Evolutionary conservation across 179 eudicot genomes (phyloP).

Genomic region (Amaranthus tricolor): DNA sequence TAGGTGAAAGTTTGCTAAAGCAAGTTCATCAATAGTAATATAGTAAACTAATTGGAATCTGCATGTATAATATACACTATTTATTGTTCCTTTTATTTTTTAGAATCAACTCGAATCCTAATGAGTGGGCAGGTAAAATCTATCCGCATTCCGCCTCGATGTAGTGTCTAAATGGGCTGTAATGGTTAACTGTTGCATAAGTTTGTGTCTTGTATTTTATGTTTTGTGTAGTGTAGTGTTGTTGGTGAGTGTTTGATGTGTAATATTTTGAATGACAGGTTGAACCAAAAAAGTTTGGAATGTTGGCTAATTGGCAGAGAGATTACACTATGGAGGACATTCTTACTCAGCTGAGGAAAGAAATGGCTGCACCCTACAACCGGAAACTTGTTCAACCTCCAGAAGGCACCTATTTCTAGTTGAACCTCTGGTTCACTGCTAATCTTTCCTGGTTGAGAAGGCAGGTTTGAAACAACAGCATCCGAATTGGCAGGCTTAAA

Average conservation of each 20-base stretch:
- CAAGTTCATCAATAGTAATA: no score
- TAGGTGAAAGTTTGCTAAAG: no score
- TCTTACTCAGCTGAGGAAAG: constrained; percentile 78
- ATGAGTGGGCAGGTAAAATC: neutral
- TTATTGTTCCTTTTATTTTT: no score
- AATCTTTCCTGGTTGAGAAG: constrained; percentile 18
- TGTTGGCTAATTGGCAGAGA: constrained; percentile 82
- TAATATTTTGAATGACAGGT: constrained; percentile 33
- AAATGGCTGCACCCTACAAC: constrained; percentile 83
- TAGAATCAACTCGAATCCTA: neutral
- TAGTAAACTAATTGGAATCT: no score
- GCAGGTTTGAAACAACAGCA: constrained; percentile 11
- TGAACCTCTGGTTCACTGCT: no score
- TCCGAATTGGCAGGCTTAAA: neutral
- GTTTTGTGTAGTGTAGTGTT: no score
- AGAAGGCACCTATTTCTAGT: constrained; percentile 73
- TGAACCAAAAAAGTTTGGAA: constrained; percentile 58
- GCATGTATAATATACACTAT: no score
- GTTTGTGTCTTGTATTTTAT: no score
- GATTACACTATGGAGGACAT: constrained; percentile 91
- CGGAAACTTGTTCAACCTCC: constrained; percentile 90
- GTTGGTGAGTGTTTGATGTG: neutral
- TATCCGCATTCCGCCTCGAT: no score
- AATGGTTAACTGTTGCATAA: neutral
- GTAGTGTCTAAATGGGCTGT: neutral